Conservation (phyloP, 2,329 filamentous ascomycete species). For the Calonectria fujianensis region DNA sequence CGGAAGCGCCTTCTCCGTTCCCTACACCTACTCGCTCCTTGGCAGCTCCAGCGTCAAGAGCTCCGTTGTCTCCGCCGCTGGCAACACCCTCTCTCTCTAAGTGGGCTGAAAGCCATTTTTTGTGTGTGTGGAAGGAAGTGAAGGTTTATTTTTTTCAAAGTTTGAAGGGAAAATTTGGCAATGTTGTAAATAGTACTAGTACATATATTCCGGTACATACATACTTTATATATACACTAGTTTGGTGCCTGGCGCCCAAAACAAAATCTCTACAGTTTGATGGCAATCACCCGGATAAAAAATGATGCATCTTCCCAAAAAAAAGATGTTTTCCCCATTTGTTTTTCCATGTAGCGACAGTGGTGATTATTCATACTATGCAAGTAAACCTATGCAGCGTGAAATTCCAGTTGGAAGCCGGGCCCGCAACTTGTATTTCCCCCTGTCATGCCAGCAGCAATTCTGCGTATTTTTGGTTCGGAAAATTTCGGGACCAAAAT, state of each 20-base stretch:
- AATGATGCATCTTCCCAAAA: neutral
- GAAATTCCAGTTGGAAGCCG: neutral
- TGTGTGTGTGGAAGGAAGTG: neutral
- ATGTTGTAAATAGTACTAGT: conserved; percentile 23
- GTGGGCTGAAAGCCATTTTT: neutral
- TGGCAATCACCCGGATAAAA: neutral
- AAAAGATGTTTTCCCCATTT: neutral
- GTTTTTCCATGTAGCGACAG: neutral
- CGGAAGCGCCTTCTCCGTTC: conserved; percentile 70
- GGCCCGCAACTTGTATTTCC: neutral
- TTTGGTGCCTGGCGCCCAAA: conserved; percentile 16
- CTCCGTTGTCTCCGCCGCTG: conserved; percentile 61
- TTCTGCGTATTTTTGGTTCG: neutral
- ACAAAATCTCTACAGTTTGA: neutral
- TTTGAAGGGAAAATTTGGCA: conserved; percentile 4
- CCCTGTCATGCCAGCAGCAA: neutral
- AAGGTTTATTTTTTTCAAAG: neutral
- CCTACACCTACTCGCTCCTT: conserved; percentile 70
- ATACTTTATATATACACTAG: neutral
- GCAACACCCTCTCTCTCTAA: conserved; percentile 62
- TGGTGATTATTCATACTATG: conserved; percentile 2
- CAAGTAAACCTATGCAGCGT: neutral
- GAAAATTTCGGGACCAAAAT: neutral
- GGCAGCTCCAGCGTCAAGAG: conserved; percentile 64
- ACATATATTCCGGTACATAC: conserved; percentile 18